Evolutionary conservation across 2,329 filamentous ascomycete genomes (phyloP).

Genomic region (Coniochaeta hoffmannii): DNA sequence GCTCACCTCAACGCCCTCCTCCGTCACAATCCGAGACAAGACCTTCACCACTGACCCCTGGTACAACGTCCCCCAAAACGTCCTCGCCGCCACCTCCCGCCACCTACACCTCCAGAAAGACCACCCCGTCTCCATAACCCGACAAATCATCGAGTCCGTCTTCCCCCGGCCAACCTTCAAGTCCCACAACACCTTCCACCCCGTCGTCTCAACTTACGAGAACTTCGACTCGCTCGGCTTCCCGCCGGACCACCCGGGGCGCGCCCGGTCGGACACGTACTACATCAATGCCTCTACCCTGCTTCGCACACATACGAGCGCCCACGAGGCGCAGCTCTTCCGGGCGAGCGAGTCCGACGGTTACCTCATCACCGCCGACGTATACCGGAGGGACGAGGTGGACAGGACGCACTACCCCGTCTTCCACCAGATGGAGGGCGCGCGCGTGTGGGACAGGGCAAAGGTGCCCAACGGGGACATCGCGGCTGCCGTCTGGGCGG

Average conservation of each 20-base stretch:
- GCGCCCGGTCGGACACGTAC: conserved; percentile 86
- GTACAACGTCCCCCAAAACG: conserved; percentile 76
- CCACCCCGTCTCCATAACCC: conserved; percentile 85
- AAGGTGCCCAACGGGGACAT: conserved; percentile 51
- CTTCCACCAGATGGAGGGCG: conserved; percentile 98
- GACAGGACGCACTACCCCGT: conserved; percentile 93
- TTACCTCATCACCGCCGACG: conserved; percentile 88
- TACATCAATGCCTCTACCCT: conserved; percentile 83
- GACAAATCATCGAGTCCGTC: conserved; percentile 83
- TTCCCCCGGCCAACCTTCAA: conserved; percentile 69
- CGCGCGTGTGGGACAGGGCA: conserved; percentile 75
- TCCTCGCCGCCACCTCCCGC: conserved; percentile 66
- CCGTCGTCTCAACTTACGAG: conserved; percentile 74
- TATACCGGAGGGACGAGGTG: conserved; percentile 91
- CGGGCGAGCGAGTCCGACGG: conserved; percentile 63
- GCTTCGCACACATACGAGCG: conserved; percentile 87
- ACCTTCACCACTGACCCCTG: conserved; percentile 65
- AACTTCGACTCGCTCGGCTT: conserved; percentile 99
- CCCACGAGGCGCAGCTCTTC: conserved; percentile 83
- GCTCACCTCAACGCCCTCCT: conserved; percentile 18
- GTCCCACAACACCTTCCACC: conserved; percentile 71
- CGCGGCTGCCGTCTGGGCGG: conserved; percentile 58
- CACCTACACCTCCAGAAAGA: conserved; percentile 84
- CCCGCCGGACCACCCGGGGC: conserved; percentile 77
- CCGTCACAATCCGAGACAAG: conserved; percentile 53